Evolutionary conservation across 2,329 filamentous ascomycete species (phyloP).

Genomic region (Leptographium lundbergii): DNA sequence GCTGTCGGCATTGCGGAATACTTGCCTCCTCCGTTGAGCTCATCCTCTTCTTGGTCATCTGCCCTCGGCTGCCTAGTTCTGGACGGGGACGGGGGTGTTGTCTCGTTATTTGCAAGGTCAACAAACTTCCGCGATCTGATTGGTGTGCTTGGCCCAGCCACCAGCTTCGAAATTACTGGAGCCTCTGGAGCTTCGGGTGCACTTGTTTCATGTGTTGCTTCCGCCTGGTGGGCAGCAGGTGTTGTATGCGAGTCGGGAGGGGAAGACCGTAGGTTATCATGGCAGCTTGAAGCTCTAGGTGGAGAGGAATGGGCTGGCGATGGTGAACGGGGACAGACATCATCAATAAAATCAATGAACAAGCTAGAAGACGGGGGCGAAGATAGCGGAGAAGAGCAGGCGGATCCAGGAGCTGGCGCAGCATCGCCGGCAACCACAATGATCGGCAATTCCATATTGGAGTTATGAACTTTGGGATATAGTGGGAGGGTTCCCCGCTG

Average conservation of each 20-base stretch:
- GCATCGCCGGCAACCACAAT: not conserved
- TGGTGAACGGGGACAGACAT: not conserved
- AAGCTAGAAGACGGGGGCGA: not conserved
- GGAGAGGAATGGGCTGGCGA: not conserved
- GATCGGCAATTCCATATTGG: not conserved
- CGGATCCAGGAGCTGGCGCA: not conserved
- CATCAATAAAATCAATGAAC: not conserved
- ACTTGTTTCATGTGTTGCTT: not conserved
- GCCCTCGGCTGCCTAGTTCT: not conserved
- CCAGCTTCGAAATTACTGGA: not conserved
- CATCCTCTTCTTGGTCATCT: not conserved
- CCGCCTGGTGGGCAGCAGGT: not conserved
- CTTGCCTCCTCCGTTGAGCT: not conserved
- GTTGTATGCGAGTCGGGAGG: not conserved
- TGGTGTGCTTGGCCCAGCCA: not conserved
- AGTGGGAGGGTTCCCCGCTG: not conserved
- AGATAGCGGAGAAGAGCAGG: constrained; percentile 1
- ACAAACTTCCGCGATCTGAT: not conserved
- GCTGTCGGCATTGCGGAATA: too few relatives aligned
- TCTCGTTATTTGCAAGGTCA: not conserved
- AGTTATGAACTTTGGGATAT: not conserved
- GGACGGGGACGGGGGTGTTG: not conserved
- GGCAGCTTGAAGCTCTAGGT: not conserved
- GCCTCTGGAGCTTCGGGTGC: not conserved
- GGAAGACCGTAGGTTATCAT: not conserved